Evolutionary conservation across 2,329 filamentous ascomycete species (phyloP).

Genomic region (Monascus ruber): DNA sequence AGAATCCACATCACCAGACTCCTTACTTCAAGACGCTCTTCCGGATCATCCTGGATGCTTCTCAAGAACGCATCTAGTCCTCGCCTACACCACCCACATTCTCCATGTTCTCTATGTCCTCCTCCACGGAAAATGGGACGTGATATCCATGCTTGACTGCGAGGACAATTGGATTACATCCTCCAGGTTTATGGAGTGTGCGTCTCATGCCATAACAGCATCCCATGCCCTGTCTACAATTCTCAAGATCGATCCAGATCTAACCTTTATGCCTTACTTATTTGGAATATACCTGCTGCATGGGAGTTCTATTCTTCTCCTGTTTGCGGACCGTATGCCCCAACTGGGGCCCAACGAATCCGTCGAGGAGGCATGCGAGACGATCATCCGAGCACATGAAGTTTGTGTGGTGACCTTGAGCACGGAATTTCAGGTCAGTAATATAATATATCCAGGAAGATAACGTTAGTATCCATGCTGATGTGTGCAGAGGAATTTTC

Average conservation of each 20-base stretch:
- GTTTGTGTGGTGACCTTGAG: conserved; percentile 40
- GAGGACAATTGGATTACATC: conserved; percentile 40
- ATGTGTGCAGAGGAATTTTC: conserved; percentile 39
- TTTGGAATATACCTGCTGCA: conserved; percentile 44
- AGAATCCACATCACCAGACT: neutral
- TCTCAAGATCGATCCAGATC: conserved; percentile 37
- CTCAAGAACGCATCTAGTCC: conserved; percentile 21
- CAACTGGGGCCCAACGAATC: conserved; percentile 36
- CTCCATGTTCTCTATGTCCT: conserved; percentile 40
- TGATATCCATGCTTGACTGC: conserved; percentile 40
- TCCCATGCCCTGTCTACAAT: conserved; percentile 38
- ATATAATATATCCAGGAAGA: conserved; percentile 2
- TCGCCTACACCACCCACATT: conserved; percentile 39
- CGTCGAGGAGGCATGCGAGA: conserved; percentile 40
- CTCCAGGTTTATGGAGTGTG: conserved; percentile 35
- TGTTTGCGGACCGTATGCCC: conserved; percentile 41
- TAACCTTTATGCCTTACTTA: conserved; percentile 43
- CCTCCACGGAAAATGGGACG: conserved; percentile 41
- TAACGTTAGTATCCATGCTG: neutral
- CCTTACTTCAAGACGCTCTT: neutral
- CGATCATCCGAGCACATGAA: conserved; percentile 41
- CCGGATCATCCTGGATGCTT: neutral
- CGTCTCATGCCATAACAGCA: conserved; percentile 37
- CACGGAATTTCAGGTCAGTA: conserved; percentile 38
- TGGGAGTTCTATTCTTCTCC: conserved; percentile 39